These are phyloP conservation scores for Podospora comata DNA, from an alignment of 495 filamentous ascomycete genomes.

Conservation along the genomic window DNA sequence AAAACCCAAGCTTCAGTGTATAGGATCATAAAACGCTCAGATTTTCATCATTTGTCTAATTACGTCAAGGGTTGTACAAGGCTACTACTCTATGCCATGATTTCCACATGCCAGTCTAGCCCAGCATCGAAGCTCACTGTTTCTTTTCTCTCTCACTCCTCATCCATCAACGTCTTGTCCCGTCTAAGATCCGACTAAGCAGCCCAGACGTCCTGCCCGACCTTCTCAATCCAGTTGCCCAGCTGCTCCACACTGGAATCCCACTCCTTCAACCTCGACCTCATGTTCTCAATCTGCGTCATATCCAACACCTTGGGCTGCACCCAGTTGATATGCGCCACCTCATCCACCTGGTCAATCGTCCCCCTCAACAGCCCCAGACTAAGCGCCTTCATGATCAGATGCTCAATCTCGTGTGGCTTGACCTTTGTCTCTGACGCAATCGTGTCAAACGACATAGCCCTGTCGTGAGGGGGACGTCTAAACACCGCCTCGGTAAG, in stretches of 20 bases:
- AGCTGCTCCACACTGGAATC: conserved; percentile 90
- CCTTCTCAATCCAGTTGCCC: conserved; percentile 89
- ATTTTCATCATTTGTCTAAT: neutral
- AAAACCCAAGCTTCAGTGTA: neutral
- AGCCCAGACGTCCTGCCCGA: conserved; percentile 88
- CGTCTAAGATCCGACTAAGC: conserved; percentile 45
- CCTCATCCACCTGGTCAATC: conserved; percentile 93
- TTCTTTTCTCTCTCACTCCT: neutral
- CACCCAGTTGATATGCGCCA: conserved; percentile 96
- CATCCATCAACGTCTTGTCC: neutral
- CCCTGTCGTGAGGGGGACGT: conserved; percentile 89
- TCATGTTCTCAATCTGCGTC: conserved; percentile 94
- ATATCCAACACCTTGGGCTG: conserved; percentile 97
- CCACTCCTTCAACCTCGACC: conserved; percentile 83
- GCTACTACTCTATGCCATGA: neutral
- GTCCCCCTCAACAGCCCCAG: conserved; percentile 84
- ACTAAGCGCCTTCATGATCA: conserved; percentile 97
- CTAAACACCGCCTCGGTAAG: conserved; percentile 96
- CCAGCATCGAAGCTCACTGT: neutral
- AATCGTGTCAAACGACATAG: conserved; percentile 86
- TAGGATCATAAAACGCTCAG: neutral
- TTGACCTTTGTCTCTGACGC: conserved; percentile 87
- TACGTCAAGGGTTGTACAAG: neutral
- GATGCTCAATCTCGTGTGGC: conserved; percentile 87
- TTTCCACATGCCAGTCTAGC: neutral